Evolutionary conservation across 176 grass and related monocot genomes (phyloP).

Genomic region (Bromus sterilis): DNA sequence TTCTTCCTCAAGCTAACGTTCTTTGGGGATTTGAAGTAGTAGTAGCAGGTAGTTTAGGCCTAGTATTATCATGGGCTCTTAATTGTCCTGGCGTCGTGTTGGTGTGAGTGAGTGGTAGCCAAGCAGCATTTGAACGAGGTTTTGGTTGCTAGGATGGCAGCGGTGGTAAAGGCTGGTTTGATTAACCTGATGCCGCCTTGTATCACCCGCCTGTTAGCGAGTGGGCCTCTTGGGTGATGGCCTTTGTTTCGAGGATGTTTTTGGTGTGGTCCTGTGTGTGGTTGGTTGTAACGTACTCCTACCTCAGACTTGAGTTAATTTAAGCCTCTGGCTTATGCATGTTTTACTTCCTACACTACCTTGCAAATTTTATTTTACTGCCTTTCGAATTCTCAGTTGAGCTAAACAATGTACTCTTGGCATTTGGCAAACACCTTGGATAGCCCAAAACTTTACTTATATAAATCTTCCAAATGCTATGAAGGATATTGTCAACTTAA

Average conservation of each 20-base stretch:
- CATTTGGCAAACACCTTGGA: no score
- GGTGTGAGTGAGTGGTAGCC: background rate
- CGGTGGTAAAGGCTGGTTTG: slow-evolving; percentile 28
- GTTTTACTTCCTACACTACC: background rate
- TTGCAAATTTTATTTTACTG: no score
- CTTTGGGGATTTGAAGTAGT: background rate
- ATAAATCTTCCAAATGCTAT: no score
- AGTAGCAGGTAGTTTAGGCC: background rate
- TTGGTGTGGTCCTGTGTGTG: background rate
- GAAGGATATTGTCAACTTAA: no score
- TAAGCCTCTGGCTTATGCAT: background rate
- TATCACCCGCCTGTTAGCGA: slow-evolving; percentile 48
- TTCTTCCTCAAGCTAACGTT: background rate
- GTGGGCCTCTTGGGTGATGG: slow-evolving; percentile 2
- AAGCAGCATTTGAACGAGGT: background rate
- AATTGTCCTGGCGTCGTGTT: background rate
- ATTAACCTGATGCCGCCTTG: slow-evolving; percentile 5
- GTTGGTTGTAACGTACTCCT: background rate
- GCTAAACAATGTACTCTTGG: no score
- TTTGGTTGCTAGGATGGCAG: slow-evolving; percentile 33
- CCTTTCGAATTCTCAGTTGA: no score
- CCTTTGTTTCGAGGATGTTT: slow-evolving; percentile 1
- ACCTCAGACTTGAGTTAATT: background rate
- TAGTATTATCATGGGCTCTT: slow-evolving; percentile 17
- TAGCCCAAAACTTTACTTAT: no score